Evolutionary conservation across 148 eudicot species (phyloP), one percentile per base, ranked within the genome.

Genomic region (Amaranthus cruentus): DNA sequence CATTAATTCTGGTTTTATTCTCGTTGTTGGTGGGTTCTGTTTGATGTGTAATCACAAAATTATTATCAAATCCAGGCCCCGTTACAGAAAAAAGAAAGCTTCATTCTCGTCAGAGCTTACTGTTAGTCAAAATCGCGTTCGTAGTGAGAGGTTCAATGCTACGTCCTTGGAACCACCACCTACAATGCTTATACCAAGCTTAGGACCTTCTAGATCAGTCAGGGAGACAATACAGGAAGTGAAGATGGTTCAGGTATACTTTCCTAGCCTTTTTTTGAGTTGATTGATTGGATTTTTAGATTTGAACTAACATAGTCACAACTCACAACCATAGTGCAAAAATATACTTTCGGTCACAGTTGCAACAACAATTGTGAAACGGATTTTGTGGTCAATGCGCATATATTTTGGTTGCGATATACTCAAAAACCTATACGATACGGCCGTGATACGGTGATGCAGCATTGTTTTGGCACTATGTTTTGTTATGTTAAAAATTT

Each of bases 161-260:
- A 62, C 68, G 56, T 11, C 81, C 11, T 21, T 76, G n/a, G 93
- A 80, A 75, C 78, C 88, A 69, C 89, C 91, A 69, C 89, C 91
- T 69, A 77, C 83, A 47, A 81, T 86, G 85, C 81, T 91, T 52
- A 83, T 95, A 77, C 96, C 97, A 6, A 81, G 74, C 71, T 38
- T 95, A 57, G 76, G 85, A 68, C 80, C 89, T 68, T 84, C 92
- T 62, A 85, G 93, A 82, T 90, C 98, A 60, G 90, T 95, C 42
- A 86, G 85, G 73, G 93, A 85, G 72, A 80, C 86, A 11, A 81
- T 91, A 77, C 87, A 87, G 38, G 97, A 91, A 83, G 96, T 95
- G 66, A 88, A 87, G 85, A 88, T 95, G 98, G 88, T 95, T 49
- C 98, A 95, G 97, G 98, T 95, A 82, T 63, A 59, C 66, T 67